These are phyloP conservation scores for Chlorella ohadii DNA, from an alignment of 139 green algal genomes.

Conservation along the genomic window DNA sequence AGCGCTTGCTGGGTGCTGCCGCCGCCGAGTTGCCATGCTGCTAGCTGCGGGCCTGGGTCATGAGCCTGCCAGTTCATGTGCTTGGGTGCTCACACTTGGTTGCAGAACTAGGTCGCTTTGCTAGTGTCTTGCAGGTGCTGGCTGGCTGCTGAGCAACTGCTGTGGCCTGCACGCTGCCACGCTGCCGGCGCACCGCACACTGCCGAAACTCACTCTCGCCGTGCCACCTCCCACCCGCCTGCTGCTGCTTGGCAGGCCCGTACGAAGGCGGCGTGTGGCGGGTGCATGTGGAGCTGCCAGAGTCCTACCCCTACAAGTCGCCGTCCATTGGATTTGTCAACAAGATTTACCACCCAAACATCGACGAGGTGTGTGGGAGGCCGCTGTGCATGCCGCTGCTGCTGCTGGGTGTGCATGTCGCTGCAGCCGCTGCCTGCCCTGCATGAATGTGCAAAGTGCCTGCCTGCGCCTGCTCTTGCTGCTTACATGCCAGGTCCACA, in stretches of 20 bases:
- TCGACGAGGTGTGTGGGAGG: conserved; percentile 84
- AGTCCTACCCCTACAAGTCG: conserved; percentile 92
- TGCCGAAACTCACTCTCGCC: too few relatives aligned
- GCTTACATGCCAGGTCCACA: too few relatives aligned
- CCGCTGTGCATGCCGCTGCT: not conserved
- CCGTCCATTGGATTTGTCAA: conserved; percentile 98
- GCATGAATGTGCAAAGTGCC: too few relatives aligned
- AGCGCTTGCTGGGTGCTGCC: not conserved
- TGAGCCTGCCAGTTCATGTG: too few relatives aligned
- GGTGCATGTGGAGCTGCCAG: conserved; percentile 96
- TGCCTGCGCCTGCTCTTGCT: too few relatives aligned
- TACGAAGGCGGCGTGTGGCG: conserved; percentile 97
- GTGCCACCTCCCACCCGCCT: too few relatives aligned
- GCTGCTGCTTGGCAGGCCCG: conserved; percentile 69
- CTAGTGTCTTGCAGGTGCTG: too few relatives aligned
- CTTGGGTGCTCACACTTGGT: too few relatives aligned
- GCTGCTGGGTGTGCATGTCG: not conserved
- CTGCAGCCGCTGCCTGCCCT: too few relatives aligned
- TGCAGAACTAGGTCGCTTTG: too few relatives aligned
- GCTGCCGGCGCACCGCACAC: too few relatives aligned
- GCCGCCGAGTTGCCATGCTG: not conserved
- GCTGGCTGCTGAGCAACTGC: too few relatives aligned
- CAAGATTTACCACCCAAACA: conserved; percentile 98
- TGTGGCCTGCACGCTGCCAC: not conserved
- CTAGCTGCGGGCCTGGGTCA: not conserved